phyloP scores from a whole-genome alignment of 352 stramenopile genomes.

The Phytophthora citricola region DNA sequence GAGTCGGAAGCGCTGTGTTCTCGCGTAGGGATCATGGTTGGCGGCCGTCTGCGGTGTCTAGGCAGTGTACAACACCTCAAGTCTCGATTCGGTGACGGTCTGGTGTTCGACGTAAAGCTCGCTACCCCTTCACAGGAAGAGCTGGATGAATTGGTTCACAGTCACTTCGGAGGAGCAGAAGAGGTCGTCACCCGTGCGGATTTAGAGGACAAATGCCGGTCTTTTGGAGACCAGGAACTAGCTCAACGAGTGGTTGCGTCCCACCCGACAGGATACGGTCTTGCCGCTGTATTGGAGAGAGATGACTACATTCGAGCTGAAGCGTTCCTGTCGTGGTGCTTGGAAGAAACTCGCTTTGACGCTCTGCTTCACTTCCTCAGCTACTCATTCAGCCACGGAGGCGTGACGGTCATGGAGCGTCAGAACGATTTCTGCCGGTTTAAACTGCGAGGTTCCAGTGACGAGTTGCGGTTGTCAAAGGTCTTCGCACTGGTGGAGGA shows the following conservation, averaged over 20 bases:
- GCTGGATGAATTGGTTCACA: conserved; percentile 38
- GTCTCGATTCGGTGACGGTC: conserved; percentile 65
- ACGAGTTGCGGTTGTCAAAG: conserved; percentile 57
- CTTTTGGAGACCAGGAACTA: conserved; percentile 48
- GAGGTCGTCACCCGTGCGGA: conserved; percentile 43
- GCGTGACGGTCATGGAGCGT: conserved; percentile 53
- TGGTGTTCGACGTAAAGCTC: conserved; percentile 86
- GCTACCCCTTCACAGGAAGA: conserved; percentile 35
- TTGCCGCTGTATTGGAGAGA: conserved; percentile 59
- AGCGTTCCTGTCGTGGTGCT: conserved; percentile 72
- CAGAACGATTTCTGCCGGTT: conserved; percentile 73
- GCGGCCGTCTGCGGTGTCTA: conserved; percentile 77
- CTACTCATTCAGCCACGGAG: conserved; percentile 41
- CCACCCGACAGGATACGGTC: conserved; percentile 71
- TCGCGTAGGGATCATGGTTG: conserved; percentile 96
- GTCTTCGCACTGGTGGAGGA: conserved; percentile 83
- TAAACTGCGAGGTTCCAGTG: conserved; percentile 65
- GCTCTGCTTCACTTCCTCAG: conserved; percentile 40
- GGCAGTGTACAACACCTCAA: conserved; percentile 96
- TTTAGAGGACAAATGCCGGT: conserved; percentile 49
- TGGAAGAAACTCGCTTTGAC: conserved; percentile 65
- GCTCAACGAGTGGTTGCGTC: conserved; percentile 50
- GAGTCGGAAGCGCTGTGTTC: conserved; percentile 95
- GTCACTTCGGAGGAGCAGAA: conserved; percentile 33
- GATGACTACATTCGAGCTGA: conserved; percentile 53